phyloP scores from a whole-genome alignment of 2,329 filamentous ascomycete genomes.

The Exserohilum rostratum region DNA sequence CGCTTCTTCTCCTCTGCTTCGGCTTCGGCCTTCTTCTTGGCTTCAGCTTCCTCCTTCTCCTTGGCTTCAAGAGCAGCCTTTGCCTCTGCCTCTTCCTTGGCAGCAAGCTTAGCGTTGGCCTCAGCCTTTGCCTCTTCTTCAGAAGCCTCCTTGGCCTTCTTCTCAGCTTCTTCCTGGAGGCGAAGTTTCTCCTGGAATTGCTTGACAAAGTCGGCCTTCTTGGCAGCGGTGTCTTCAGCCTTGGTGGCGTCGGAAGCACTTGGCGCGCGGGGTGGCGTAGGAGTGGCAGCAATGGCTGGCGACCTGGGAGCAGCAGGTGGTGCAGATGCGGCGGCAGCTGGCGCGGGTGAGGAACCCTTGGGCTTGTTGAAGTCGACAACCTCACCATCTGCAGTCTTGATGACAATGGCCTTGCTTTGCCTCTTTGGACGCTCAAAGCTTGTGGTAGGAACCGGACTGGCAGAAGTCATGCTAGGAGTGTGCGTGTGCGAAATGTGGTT shows the following conservation, averaged over 20 bases:
- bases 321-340: constrained; percentile 43
- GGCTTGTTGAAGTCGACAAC: constrained; percentile 66
- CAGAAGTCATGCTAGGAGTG: constrained; percentile 61
- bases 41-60: constrained; percentile 40
- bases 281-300: constrained; percentile 72
- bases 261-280: constrained; percentile 68
- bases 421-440: constrained; percentile 67
- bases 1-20: constrained; percentile 45
- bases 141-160: constrained; percentile 55
- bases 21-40: constrained; percentile 51
- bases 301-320: constrained; percentile 61
- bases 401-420: constrained; percentile 78
- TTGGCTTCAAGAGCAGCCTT: constrained; percentile 39
- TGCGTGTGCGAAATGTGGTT: constrained; percentile 57
- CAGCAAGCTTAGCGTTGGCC: constrained; percentile 60
- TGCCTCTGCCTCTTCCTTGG: constrained; percentile 50
- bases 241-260: constrained; percentile 69
- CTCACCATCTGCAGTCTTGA: constrained; percentile 84
- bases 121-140: constrained; percentile 51
- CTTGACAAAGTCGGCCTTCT: constrained; percentile 66
- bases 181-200: constrained; percentile 66
- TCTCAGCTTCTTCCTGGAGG: constrained; percentile 63
- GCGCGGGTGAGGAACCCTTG: constrained; percentile 50
- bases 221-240: constrained; percentile 67
- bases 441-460: constrained; percentile 65